Base-by-base conservation (phyloP, 2,329 filamentous ascomycete genomes). In the Didymella sp. region DNA sequence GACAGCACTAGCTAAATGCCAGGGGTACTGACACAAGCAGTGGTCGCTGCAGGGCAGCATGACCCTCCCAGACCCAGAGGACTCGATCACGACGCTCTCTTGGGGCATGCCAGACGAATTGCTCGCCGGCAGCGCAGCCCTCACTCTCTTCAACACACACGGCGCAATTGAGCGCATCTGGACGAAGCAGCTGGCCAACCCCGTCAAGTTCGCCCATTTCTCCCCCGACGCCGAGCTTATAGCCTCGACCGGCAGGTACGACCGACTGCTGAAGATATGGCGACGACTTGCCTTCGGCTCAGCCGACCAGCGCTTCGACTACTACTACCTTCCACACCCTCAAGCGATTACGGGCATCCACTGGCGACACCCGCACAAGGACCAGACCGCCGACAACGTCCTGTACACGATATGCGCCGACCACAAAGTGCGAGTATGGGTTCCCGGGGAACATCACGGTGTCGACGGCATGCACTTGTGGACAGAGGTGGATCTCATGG, bases 181-280 rank as follows among this genome's bases (percentile, higher is more conserved):
- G 94, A 85, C 85, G 49, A 89, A 89, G 72, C 74, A 79, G 38
- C 81, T 98, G 6, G 89, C 93, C 2, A 92, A 85, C 69, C 83
- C 88, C 0, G 86, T 86, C 33, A 90, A 90, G 70, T 85, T 89
- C 55, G 92, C 92, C 2, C 81, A 84, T 8, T 87, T 97, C 64
- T 96, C 94, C 1, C 91, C 91, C 61, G 94, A 96, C 74, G 93
- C 91, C 12, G 88, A 88, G 19, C 87, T 96, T 59, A 91, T 98
- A 50, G 94, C 92, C 17, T 93, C 91, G 1, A 85, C 90, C 12
- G 90, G 92, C 38, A 80, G 83, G 46, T 86, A 91, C 71, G 95
- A 98, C 75, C 84, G 89, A 48, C 79, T 98, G 19, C 87, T 96
- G 64, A 98, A 99, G 78, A 85, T 98, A 67, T 99, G 96, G 95